These are phyloP conservation scores for Tilletia setariae DNA, from an alignment of 1,284 basidiomycete genomes.

Conservation along the genomic window DNA sequence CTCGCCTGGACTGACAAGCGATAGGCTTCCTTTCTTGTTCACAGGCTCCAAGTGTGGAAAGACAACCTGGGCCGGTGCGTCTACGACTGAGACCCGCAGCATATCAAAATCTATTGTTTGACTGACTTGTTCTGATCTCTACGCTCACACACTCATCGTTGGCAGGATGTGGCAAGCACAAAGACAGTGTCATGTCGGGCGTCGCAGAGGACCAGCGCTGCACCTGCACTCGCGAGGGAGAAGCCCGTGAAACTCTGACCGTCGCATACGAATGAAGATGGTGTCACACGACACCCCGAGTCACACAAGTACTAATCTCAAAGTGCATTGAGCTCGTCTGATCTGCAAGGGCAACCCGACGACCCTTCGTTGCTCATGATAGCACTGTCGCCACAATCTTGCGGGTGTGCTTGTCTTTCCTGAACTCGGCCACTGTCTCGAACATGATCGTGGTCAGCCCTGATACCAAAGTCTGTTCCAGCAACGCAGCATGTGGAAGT, in stretches of 20 bases:
- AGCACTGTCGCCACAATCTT: slow-evolving; percentile 77
- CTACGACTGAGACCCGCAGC: neutral
- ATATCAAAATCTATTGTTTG: neutral
- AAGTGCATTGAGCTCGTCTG: neutral
- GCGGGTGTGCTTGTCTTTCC: slow-evolving; percentile 66
- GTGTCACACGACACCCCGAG: slow-evolving; percentile 8
- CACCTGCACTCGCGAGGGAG: neutral
- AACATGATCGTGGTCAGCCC: slow-evolving; percentile 60
- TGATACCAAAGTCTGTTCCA: neutral
- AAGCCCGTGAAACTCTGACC: neutral
- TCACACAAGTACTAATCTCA: neutral
- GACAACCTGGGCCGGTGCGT: slow-evolving; percentile 29
- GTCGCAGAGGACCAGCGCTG: neutral
- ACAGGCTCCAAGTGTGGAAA: slow-evolving; percentile 41
- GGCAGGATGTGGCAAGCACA: slow-evolving; percentile 32
- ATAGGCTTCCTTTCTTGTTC: neutral
- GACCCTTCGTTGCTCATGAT: slow-evolving; percentile 41
- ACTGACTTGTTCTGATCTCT: neutral
- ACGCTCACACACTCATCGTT: neutral
- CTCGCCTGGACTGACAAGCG: neutral
- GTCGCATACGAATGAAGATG: neutral
- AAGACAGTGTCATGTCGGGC: slow-evolving; percentile 21
- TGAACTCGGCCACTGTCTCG: slow-evolving; percentile 67
- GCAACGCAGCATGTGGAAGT: too few relatives aligned
- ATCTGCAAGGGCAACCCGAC: neutral